Conservation (phyloP, 495 filamentous ascomycete genomes). For the Chaetomidium leptoderma region DNA sequence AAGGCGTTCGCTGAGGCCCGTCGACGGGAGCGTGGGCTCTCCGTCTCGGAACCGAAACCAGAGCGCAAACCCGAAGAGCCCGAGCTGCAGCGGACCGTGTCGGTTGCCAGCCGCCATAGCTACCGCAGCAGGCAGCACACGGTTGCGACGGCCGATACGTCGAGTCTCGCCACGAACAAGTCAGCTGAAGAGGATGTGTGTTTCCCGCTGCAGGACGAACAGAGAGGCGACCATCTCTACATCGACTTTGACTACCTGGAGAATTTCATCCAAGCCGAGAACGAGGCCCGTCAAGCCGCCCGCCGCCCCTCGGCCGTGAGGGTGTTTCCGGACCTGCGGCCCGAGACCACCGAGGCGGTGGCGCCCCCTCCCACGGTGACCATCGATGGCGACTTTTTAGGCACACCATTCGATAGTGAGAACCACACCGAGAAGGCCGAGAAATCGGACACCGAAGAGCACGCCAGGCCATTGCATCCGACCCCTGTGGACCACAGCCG, state of each 20-base stretch:
- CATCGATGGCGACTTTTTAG: constrained; percentile 46
- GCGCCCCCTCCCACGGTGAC: constrained; percentile 34
- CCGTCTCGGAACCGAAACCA: constrained; percentile 40
- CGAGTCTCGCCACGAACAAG: constrained; percentile 50
- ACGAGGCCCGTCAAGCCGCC: constrained; percentile 48
- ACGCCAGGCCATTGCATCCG: constrained; percentile 24
- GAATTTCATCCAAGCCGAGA: constrained; percentile 60
- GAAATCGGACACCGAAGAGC: constrained; percentile 18
- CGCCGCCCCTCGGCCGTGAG: constrained; percentile 38
- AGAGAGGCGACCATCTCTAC: constrained; percentile 41
- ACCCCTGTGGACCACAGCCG: constrained; percentile 57
- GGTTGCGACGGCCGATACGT: constrained; percentile 39
- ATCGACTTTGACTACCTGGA: constrained; percentile 90
- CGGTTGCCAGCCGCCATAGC: constrained; percentile 58
- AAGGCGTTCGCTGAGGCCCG: constrained; percentile 88
- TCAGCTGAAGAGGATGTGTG: constrained; percentile 79
- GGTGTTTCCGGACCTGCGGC: constrained; percentile 60
- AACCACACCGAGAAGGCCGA: constrained; percentile 36
- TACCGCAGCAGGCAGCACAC: constrained; percentile 46
- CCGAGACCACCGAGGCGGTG: constrained; percentile 18
- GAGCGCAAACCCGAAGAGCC: constrained; percentile 49
- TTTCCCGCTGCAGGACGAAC: constrained; percentile 59
- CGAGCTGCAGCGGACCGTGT: constrained; percentile 66
- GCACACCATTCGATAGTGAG: constrained; percentile 40
- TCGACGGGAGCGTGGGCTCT: constrained; percentile 54